phyloP scores from a whole-genome alignment of 306 rosid species.

The Vigna reflexopilosa region DNA sequence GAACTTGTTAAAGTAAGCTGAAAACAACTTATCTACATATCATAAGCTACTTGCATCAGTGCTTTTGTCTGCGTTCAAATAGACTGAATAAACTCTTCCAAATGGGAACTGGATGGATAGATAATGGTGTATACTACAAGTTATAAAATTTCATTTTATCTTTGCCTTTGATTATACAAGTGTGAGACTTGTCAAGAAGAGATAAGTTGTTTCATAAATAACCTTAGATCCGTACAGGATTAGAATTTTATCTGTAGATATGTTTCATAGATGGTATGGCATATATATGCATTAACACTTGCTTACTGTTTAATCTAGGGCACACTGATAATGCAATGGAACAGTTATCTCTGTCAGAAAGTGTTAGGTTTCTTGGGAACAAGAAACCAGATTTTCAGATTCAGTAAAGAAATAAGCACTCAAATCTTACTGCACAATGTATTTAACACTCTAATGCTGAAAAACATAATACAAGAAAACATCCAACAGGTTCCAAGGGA shows the following conservation, averaged over 20 bases:
- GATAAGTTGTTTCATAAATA: not conserved
- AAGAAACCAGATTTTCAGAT: no score
- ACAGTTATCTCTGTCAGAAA: no score
- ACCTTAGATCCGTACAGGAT: not conserved
- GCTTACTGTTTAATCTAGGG: not conserved
- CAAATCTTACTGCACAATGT: no score
- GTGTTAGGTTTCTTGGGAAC: no score
- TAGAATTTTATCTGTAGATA: no score
- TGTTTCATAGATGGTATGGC: no score
- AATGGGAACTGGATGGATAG: not conserved
- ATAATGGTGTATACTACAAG: not conserved
- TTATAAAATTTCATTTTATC: not conserved
- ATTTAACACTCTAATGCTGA: no score
- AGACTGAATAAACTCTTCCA: not conserved
- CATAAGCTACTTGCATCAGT: not conserved
- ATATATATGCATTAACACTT: no score
- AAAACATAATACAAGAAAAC: no score
- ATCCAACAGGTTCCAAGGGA: no score
- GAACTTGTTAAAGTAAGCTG: not conserved
- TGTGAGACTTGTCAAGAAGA: not conserved
- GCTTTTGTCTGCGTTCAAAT: not conserved
- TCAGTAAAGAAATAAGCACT: no score
- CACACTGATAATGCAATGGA: no score
- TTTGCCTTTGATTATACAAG: conserved; percentile 12
- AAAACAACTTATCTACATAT: not conserved